These are phyloP conservation scores for Nyctanthes arbortristis DNA, from an alignment of 257 asterid genomes.

Conservation along the genomic window DNA sequence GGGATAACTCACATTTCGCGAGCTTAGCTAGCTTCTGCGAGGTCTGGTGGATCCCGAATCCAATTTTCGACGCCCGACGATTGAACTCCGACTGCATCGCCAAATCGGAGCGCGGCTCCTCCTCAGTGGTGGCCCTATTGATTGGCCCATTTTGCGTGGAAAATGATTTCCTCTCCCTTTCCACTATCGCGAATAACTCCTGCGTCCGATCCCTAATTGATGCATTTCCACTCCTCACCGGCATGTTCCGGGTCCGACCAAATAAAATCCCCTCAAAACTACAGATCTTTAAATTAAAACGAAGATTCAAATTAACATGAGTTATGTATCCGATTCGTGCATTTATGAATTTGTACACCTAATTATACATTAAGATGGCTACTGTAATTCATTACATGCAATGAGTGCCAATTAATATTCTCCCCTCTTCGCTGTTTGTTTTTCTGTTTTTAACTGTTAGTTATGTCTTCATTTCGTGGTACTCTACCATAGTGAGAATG, in stretches of 20 bases:
- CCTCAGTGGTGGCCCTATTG: conserved; percentile 17
- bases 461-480: too few relatives aligned
- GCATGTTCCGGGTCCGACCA: conserved; percentile 29
- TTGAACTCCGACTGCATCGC: conserved; percentile 47
- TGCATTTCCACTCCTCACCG: conserved; percentile 28
- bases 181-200: conserved; percentile 42
- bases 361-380: too few relatives aligned
- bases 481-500: too few relatives aligned
- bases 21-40: conserved; percentile 56
- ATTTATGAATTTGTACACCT: too few relatives aligned
- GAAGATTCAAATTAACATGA: too few relatives aligned
- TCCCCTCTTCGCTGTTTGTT: too few relatives aligned
- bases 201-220: conserved; percentile 50
- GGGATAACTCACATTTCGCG: conserved; percentile 37
- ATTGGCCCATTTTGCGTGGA: conserved; percentile 30
- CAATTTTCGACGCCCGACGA: conserved; percentile 39
- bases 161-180: conserved; percentile 33
- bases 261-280: not conserved
- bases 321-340: too few relatives aligned
- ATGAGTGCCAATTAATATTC: too few relatives aligned
- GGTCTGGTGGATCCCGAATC: conserved; percentile 47
- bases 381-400: too few relatives aligned
- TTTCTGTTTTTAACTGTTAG: too few relatives aligned
- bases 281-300: not conserved
- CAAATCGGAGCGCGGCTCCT: conserved; percentile 24